Evolutionary conservation across 768 basidiomycete genomes (phyloP), one percentile per base, ranked within the genome.

Genomic region (Candolleomyces eurysporus): DNA sequence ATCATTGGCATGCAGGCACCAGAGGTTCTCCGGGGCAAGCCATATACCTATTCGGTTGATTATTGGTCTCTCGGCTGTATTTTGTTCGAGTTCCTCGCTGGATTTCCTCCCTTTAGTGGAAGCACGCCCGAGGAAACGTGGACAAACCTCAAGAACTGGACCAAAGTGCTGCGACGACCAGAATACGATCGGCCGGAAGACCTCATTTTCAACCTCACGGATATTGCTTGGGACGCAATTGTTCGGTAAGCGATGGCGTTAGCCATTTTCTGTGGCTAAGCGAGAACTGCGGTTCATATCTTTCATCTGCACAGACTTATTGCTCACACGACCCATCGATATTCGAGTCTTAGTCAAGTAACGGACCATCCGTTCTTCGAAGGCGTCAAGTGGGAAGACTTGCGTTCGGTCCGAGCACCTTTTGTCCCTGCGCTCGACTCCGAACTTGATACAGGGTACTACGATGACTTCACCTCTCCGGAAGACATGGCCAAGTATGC

Each of bases 401-500:
- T 98, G 3, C 89, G 97, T 31, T 75, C 82, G 5, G 82, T 84
- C 19, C 82, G 82, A 5, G 90, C 96, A 9, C 97, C 96, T 0
- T 98, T 97, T 73, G 91, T 98, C 6, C 97, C 97, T 30, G 89
- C 93, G 10, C 83, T 98, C 39, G 96, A 98, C 69, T 91, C 90
- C 9, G 97, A 98, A 69, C 82, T 92, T 61, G 97, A 99, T 69
- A 94, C 95, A 1, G 95, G 94, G 17, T 96, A 96, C 75, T 96
- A 94, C 75, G 93, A 95, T 67, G 93, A 94, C 71, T 95, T 95
- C 72, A 89, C 89, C 2, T 89, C 84, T 4, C 77, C 83, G 4
- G 92, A 96, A 61, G 96, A 98, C 70, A 98, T 98, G 96, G 94
- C 93, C 54, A 98, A 98, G 77, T 98, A 98, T 70, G 94, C 96